These are phyloP conservation scores for Colletotrichum melonis DNA, from an alignment of 2,329 filamentous ascomycete genomes.

Conservation along the genomic window DNA sequence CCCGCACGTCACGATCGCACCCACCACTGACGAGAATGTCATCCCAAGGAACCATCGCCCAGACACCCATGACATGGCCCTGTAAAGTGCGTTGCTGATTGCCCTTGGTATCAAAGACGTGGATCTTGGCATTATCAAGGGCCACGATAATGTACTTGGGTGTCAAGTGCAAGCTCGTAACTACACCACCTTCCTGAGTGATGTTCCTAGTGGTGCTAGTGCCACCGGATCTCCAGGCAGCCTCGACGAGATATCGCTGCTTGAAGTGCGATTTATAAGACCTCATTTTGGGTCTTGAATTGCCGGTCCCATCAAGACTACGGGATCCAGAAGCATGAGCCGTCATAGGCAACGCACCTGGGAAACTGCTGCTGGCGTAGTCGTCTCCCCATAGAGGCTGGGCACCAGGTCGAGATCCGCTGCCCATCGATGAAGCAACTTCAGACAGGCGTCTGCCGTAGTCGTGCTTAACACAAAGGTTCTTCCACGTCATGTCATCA, in stretches of 20 bases:
- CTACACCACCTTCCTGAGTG: slow-evolving; percentile 95
- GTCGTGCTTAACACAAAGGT: slow-evolving; percentile 94
- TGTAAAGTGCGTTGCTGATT: slow-evolving; percentile 88
- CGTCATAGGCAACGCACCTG: slow-evolving; percentile 53
- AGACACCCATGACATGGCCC: slow-evolving; percentile 98
- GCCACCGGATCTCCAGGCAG: slow-evolving; percentile 95
- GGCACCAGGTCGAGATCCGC: slow-evolving; percentile 19
- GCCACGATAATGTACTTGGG: slow-evolving; percentile 97
- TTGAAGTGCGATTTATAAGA: slow-evolving; percentile 98
- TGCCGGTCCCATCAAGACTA: slow-evolving; percentile 64
- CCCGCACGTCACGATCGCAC: slow-evolving; percentile 94
- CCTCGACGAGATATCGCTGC: slow-evolving; percentile 95
- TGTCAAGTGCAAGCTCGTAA: slow-evolving; percentile 94
- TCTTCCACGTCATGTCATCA: slow-evolving; percentile 99
- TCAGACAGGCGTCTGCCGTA: slow-evolving; percentile 75
- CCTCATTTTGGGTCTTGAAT: slow-evolving; percentile 72
- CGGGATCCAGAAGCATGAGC: slow-evolving; percentile 55
- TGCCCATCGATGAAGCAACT: slow-evolving; percentile 41
- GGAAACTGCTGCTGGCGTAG: slow-evolving; percentile 54
- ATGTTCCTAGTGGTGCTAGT: slow-evolving; percentile 86
- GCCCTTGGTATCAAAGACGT: slow-evolving; percentile 95
- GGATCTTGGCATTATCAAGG: slow-evolving; percentile 97
- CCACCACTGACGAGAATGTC: slow-evolving; percentile 95
- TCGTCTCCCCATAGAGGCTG: slow-evolving; percentile 36
- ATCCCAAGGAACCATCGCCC: slow-evolving; percentile 99